Conservation (phyloP, 1,284 basidiomycete genomes). For the Melanopsichium pennsylvanicum region DNA sequence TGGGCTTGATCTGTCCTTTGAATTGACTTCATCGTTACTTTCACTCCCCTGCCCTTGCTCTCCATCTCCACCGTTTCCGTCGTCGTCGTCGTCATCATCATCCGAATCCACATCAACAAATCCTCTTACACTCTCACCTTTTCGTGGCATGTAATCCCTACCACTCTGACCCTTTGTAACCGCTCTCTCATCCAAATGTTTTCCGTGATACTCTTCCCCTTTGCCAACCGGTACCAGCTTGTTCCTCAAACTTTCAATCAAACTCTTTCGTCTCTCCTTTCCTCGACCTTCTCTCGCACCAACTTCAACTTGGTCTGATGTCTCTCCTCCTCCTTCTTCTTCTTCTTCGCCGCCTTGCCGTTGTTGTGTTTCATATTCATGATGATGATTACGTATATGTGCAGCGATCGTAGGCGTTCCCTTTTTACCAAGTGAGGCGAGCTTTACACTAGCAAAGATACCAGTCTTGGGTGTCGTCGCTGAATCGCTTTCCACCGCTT, state of each 20-base stretch:
- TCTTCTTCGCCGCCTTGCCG: not conserved
- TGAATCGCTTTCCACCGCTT: not conserved
- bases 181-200: constrained; percentile 24
- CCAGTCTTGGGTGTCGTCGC: constrained; percentile 4
- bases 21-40: not conserved
- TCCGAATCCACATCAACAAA: constrained; percentile 28
- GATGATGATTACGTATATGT: too few species aligned
- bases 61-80: constrained; percentile 4
- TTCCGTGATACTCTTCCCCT: constrained; percentile 4
- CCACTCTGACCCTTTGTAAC: constrained; percentile 34
- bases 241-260: constrained; percentile 23
- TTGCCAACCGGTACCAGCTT: constrained; percentile 28
- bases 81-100: constrained; percentile 11
- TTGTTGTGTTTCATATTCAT: too few species aligned
- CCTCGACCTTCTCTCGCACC: not conserved
- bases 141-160: constrained; percentile 29
- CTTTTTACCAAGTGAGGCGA: constrained; percentile 22
- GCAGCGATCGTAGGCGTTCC: not conserved
- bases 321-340: not conserved
- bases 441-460: constrained; percentile 23
- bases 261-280: constrained; percentile 3
- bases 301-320: too few species aligned
- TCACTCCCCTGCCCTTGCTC: not conserved
- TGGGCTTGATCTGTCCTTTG: not conserved
- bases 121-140: not conserved